A percentile compares a stretch with the other conserved stretches of the same genome.
Evolutionary conservation across 352 stramenopile genomes (phyloP).

Genomic region (Phytopythium boreale): DNA sequence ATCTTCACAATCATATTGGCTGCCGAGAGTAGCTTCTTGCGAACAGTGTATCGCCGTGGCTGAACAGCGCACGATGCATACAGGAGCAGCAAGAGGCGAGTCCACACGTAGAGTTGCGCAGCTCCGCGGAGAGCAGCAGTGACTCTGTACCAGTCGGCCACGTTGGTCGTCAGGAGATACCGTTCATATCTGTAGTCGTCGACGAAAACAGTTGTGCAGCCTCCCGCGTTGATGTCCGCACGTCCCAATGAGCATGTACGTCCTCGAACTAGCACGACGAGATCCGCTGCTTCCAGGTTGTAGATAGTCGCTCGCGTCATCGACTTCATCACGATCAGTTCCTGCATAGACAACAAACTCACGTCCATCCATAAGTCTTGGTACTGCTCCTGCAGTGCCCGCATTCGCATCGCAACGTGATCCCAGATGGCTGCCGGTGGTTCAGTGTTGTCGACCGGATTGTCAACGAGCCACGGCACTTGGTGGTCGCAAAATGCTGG

Average conservation of each 20-base stretch:
- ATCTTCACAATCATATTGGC: constrained; percentile 22
- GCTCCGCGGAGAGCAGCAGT: constrained; percentile 23
- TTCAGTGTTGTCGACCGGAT: constrained; percentile 10
- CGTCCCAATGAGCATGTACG: constrained; percentile 7
- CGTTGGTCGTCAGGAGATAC: constrained; percentile 26
- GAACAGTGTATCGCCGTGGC: background rate
- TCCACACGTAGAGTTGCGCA: constrained; percentile 46
- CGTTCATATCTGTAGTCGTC: constrained; percentile 59
- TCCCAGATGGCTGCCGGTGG: constrained; percentile 23
- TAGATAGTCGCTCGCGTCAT: constrained; percentile 6
- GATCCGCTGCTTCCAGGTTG: constrained; percentile 17
- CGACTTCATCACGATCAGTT: constrained; percentile 7
- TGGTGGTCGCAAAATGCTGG: constrained; percentile 24
- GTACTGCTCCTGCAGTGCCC: constrained; percentile 15
- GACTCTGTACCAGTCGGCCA: constrained; percentile 29
- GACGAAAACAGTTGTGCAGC: constrained; percentile 34
- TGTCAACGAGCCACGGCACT: constrained; percentile 14
- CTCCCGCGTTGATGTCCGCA: background rate
- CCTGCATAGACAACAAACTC: constrained; percentile 16
- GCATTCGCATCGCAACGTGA: constrained; percentile 22
- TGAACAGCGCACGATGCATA: constrained; percentile 20
- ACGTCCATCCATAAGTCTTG: constrained; percentile 27
- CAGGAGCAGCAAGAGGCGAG: constrained; percentile 33
- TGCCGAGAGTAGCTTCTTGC: background rate
- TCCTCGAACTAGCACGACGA: constrained; percentile 26